A percentile compares a stretch with the other conserved stretches of the same genome.
Conservation (phyloP, 768 basidiomycete genomes). For the Russula earlei region DNA sequence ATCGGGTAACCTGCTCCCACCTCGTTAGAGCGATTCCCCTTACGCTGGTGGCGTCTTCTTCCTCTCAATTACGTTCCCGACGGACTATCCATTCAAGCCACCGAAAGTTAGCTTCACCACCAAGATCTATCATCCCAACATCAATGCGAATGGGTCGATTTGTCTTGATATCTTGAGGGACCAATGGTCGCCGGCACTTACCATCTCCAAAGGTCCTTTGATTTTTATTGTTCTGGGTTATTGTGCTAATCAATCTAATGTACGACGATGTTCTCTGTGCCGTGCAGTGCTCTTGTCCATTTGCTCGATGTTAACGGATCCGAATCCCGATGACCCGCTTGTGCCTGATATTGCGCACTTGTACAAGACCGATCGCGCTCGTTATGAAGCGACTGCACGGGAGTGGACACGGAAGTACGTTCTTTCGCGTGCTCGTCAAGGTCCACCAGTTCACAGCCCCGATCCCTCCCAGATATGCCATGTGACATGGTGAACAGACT, state of each 20-base stretch:
- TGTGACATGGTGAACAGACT: constrained; percentile 13
- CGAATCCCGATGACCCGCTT: constrained; percentile 97
- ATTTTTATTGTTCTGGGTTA: neutral
- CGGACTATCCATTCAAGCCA: constrained; percentile 99
- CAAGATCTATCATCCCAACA: constrained; percentile 99
- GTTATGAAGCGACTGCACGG: constrained; percentile 95
- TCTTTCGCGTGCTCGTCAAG: neutral
- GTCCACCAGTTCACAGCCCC: neutral
- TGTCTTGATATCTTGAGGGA: constrained; percentile 97
- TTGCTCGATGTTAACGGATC: constrained; percentile 98
- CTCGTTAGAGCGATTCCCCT: constrained; percentile 81
- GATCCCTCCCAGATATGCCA: constrained; percentile 16
- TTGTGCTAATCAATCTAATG: neutral
- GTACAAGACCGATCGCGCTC: constrained; percentile 97
- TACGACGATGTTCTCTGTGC: neutral
- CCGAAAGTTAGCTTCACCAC: constrained; percentile 99
- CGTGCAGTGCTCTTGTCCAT: constrained; percentile 84
- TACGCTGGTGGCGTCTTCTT: constrained; percentile 99
- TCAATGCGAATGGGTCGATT: constrained; percentile 99
- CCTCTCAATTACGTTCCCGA: constrained; percentile 87
- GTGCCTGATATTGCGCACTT: constrained; percentile 98
- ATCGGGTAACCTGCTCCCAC: constrained; percentile 22
- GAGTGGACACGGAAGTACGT: constrained; percentile 99
- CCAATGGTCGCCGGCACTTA: constrained; percentile 98
- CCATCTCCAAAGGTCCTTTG: constrained; percentile 88